Base-by-base conservation (phyloP, 1,284 basidiomycete genomes). In the Trichosporon inkin region DNA sequence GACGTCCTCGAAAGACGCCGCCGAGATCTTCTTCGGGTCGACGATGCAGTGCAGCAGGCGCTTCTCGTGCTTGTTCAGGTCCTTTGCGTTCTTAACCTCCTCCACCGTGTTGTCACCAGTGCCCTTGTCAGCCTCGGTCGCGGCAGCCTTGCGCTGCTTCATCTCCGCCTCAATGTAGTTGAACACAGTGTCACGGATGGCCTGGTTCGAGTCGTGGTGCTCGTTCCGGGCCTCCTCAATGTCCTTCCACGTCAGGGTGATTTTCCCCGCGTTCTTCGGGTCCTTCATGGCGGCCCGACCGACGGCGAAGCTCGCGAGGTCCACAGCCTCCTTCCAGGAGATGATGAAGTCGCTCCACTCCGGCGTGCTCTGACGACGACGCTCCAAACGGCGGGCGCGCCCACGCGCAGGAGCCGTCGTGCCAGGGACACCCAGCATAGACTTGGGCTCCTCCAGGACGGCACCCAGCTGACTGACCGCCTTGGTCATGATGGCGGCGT, bases 1-100 rank as follows among this genome's bases (percentile, higher is more conserved):
- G n/a, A 94, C 91, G 67, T 92, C 88, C 54, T 81, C 81, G 76
- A 94, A 94, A 0, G 87, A 86, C 7, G 90, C 92, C n/a, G 86
- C 66, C 40, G 72, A 58, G 17, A 69, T 73, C 82, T 76, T 76
- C 85, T 87, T 81, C 49, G 89, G 77, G 77, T 94, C 87, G 16
- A 95, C 88, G 60, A 95, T 92, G 68, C 89, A 92, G 14, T 86
- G 80, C 52, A 95, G 71, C 39, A 95, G 75, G 53, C 87, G 81
- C 67, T 87, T 85, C 75, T 93, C 90, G 67, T 94, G 87, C 32
- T 80, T 73, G 59, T 89, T 88, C 36, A 94, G 81, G 32, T 88
- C 84, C 57, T 84, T 81, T 62, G 90, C 87, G 62, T 84, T 85
- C 73, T 84, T 89, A 54, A 94, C 70, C 28, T 81, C 81, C 69